Evolutionary conservation across 495 filamentous ascomycete species (phyloP).

Genomic region (Monascus purpureus): DNA sequence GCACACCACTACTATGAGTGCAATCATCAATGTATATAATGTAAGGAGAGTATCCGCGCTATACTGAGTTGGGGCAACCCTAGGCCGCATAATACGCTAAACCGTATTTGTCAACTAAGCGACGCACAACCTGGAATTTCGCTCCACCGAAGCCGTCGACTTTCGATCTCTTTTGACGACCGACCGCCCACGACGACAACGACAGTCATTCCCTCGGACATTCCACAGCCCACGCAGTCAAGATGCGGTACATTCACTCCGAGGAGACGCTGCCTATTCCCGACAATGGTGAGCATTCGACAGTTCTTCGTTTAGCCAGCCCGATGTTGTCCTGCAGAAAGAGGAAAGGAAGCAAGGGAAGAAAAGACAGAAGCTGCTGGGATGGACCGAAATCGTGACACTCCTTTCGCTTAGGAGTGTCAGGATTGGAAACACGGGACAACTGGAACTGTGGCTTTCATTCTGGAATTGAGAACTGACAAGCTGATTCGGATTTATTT

Average conservation of each 20-base stretch:
- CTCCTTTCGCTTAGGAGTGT: too few species aligned
- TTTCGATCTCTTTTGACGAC: constrained; percentile 33
- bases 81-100: constrained; percentile 21
- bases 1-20: too few species aligned
- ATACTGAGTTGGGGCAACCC: constrained; percentile 24
- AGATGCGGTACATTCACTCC: constrained; percentile 98
- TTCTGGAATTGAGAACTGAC: constrained; percentile 1
- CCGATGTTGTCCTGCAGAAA: constrained; percentile 2
- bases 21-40: too few species aligned
- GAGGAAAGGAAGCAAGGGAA: constrained; percentile 1
- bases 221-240: constrained; percentile 39
- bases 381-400: too few species aligned
- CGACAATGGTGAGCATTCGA: constrained; percentile 70
- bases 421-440: too few species aligned
- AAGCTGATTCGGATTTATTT: constrained; percentile 18
- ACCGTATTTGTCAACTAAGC: constrained; percentile 25
- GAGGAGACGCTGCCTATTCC: constrained; percentile 87
- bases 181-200: constrained; percentile 28
- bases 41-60: too few species aligned
- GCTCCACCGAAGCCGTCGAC: constrained; percentile 32
- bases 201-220: constrained; percentile 36
- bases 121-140: constrained; percentile 37
- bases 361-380: too few species aligned
- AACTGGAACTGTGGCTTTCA: too few species aligned
- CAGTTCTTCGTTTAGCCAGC: constrained; percentile 8